phyloP scores from a whole-genome alignment of 2,329 filamentous ascomycete species.

The Karstenula rhodostoma region DNA sequence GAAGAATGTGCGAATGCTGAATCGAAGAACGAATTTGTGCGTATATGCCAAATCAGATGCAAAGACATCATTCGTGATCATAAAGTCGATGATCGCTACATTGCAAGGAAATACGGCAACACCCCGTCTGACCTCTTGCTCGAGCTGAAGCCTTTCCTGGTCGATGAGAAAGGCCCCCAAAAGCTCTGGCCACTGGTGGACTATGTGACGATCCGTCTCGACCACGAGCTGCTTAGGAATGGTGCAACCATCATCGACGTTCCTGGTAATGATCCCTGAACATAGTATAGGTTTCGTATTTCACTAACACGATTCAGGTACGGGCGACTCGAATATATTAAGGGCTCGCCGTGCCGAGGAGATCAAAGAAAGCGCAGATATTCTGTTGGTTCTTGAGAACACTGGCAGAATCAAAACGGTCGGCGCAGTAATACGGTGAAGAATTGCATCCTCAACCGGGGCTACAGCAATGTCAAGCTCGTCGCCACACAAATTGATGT shows the following conservation, averaged over 20 bases:
- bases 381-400: conserved; percentile 30
- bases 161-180: conserved; percentile 22
- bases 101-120: conserved; percentile 6
- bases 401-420: conserved; percentile 29
- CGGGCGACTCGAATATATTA: conserved; percentile 31
- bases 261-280: conserved; percentile 25
- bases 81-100: conserved; percentile 3
- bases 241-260: conserved; percentile 30
- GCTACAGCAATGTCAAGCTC: conserved; percentile 27
- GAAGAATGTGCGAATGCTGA: conserved; percentile 20
- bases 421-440: conserved; percentile 21
- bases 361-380: conserved; percentile 30
- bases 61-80: conserved; percentile 19
- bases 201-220: conserved; percentile 23
- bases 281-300: background rate
- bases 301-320: conserved; percentile 21
- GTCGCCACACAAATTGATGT: conserved; percentile 38
- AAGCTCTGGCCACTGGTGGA: conserved; percentile 36
- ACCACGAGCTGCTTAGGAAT: conserved; percentile 22
- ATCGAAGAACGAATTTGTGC: conserved; percentile 23
- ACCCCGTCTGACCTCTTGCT: conserved; percentile 20
- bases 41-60: conserved; percentile 27
- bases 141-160: conserved; percentile 25
- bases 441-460: conserved; percentile 22
- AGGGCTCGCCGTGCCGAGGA: conserved; percentile 26